phyloP scores from a whole-genome alignment of 352 stramenopile genomes.

The Plasmopara viticola region DNA sequence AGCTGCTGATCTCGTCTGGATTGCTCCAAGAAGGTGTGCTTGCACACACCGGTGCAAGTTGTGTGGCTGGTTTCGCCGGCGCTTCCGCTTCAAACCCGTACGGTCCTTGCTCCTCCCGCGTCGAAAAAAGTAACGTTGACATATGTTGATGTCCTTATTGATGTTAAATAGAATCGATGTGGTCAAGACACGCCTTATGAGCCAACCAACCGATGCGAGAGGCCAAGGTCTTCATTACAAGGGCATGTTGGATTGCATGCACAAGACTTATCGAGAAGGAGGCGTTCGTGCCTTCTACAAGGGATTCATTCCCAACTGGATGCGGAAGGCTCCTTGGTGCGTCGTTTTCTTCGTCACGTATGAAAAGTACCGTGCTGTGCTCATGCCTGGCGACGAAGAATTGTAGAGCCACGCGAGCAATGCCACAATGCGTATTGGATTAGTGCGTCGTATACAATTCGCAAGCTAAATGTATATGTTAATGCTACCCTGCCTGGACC shows the following conservation, averaged over 20 bases:
- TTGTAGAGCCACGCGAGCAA: constrained; percentile 4
- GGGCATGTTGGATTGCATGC: constrained; percentile 65
- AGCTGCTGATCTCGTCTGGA: constrained; percentile 59
- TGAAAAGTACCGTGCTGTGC: constrained; percentile 58
- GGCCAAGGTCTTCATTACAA: constrained; percentile 55
- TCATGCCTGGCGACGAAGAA: constrained; percentile 26
- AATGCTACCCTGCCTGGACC: too few relatives aligned
- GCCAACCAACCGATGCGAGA: constrained; percentile 50
- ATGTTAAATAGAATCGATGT: constrained; percentile 58
- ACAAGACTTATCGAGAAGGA: constrained; percentile 64
- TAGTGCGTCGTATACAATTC: too few relatives aligned
- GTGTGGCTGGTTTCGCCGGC: constrained; percentile 67
- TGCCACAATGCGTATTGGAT: too few relatives aligned
- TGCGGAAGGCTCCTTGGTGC: constrained; percentile 83
- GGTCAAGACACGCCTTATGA: constrained; percentile 83
- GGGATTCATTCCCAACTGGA: constrained; percentile 83
- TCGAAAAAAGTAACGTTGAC: neutral
- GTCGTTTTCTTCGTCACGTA: constrained; percentile 86
- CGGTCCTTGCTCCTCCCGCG: constrained; percentile 2
- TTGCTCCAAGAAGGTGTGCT: constrained; percentile 55
- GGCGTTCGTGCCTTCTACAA: constrained; percentile 73
- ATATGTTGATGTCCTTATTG: neutral
- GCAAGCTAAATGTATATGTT: too few relatives aligned
- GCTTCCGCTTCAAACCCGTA: constrained; percentile 73
- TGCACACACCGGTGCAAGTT: constrained; percentile 69